phyloP scores from a whole-genome alignment of 345 rosid genomes.

The Camelina neglecta region DNA sequence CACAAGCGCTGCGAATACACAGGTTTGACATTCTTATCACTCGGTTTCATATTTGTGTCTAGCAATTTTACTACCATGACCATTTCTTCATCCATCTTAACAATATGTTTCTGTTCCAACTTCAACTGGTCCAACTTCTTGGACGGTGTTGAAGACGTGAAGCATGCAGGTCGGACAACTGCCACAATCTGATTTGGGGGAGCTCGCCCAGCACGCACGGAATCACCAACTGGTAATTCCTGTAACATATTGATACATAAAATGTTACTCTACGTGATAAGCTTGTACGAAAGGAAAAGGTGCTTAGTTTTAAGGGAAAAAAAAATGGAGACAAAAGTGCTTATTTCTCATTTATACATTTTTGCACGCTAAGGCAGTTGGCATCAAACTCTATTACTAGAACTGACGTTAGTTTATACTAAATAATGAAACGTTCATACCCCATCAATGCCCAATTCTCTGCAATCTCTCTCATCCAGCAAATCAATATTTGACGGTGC shows the following conservation, averaged over 20 bases:
- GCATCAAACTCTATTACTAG: slow-evolving; percentile 8
- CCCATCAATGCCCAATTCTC: slow-evolving; percentile 58
- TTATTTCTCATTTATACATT: neutral
- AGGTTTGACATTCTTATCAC: slow-evolving; percentile 30
- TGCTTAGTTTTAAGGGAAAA: neutral
- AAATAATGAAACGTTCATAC: slow-evolving; percentile 42
- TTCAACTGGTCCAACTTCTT: slow-evolving; percentile 54
- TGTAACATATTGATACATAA: slow-evolving; percentile 39
- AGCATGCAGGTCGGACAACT: slow-evolving; percentile 65
- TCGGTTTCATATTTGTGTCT: slow-evolving; percentile 14
- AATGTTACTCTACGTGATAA: neutral
- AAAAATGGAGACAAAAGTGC: neutral
- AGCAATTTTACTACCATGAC: slow-evolving; percentile 51
- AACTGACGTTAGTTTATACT: slow-evolving; percentile 4
- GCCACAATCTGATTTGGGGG: slow-evolving; percentile 67
- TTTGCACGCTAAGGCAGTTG: slow-evolving; percentile 1
- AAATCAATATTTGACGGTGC: slow-evolving; percentile 66
- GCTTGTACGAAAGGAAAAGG: neutral
- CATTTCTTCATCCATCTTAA: slow-evolving; percentile 55
- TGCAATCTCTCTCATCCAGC: slow-evolving; percentile 54
- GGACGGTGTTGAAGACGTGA: slow-evolving; percentile 43
- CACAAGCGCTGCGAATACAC: slow-evolving; percentile 39
- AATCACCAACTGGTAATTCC: slow-evolving; percentile 53
- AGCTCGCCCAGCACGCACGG: slow-evolving; percentile 54
- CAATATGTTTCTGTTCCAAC: slow-evolving; percentile 63